phyloP scores from a whole-genome alignment of 2,329 filamentous ascomycete species.

The Ophidiomyces ophidiicola region DNA sequence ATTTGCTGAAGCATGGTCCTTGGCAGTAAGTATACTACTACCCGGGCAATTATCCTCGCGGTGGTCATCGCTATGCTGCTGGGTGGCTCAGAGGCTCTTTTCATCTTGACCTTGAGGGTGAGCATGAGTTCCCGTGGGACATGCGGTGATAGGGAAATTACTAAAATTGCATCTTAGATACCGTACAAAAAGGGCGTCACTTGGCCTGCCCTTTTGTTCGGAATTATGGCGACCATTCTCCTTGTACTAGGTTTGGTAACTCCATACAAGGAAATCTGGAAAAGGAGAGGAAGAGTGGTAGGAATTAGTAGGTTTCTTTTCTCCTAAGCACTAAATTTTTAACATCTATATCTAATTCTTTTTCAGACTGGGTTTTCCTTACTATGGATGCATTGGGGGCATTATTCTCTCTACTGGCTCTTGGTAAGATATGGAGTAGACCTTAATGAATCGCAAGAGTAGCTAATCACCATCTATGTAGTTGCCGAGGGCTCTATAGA shows the following conservation, averaged over 20 bases:
- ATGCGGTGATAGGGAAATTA: too few relatives aligned
- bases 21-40: slow-evolving; percentile 28
- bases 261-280: slow-evolving; percentile 51
- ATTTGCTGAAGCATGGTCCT: background rate
- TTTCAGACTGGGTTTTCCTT: slow-evolving; percentile 44
- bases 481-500: slow-evolving; percentile 52
- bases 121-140: too few relatives aligned
- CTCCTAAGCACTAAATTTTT: background rate
- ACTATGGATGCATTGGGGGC: slow-evolving; percentile 49
- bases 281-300: slow-evolving; percentile 48
- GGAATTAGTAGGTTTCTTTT: slow-evolving; percentile 42
- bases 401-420: slow-evolving; percentile 51
- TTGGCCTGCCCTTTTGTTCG: slow-evolving; percentile 45
- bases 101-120: slow-evolving; percentile 48
- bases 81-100: slow-evolving; percentile 42
- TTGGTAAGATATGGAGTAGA: slow-evolving; percentile 34
- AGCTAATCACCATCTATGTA: slow-evolving; percentile 16
- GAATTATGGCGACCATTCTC: slow-evolving; percentile 46
- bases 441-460: background rate
- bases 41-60: slow-evolving; percentile 37
- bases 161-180: slow-evolving; percentile 29
- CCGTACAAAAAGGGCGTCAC: slow-evolving; percentile 43
- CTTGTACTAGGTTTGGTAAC: slow-evolving; percentile 47
- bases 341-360: background rate
- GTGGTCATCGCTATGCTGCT: slow-evolving; percentile 35